Evolutionary conservation across 306 rosid species (phyloP), one percentile per base, ranked within the genome.

Genomic region (Cicer chorassanicum): DNA sequence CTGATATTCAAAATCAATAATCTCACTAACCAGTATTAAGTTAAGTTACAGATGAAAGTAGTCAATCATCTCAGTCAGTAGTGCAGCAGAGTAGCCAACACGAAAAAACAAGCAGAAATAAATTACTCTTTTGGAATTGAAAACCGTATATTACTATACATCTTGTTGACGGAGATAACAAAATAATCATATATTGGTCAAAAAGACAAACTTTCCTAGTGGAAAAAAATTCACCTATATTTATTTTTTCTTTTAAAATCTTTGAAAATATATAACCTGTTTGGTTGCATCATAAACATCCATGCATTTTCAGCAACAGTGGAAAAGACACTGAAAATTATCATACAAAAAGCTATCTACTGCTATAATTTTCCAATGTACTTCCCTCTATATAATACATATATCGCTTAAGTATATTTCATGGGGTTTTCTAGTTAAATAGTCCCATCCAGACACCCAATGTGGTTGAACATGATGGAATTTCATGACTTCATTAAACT

Each of bases 1-100:
- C 74, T 48, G 61, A 59, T 36, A 59, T 49, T 72, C 66, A 70
- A 13, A 56, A 18, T 41, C 10, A 21, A 69, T 19, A 18, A 70
- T 63, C 38, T 55, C 55, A 41, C 42, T 9, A 29, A 11, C 34
- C 43, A 42, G 9, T 29, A 74, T 72, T 9, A 48, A n/a, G 60
- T 10, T 44, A 45, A 38, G 10, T 8, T 49, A 11, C 48, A 78
- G 71, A 40, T 8, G 39, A 9, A 42, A 65, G 38, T 13, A 67
- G 9, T 34, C 9, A 76, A 55, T 34, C 61, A 55, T 34, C 61
- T 0, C 59, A n/a, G 29, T 44, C 5, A 5, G 51, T 8, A 29
- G 49, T 15, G 8, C 51, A 8, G 36, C 43, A 54, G 16, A 65
- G 19, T 12, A 15, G 40, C 48, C 60, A 14, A 76, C 13, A 13